These are phyloP conservation scores for Coprinopsis strossmayeri DNA, from an alignment of 768 basidiomycete genomes.

Conservation along the genomic window DNA sequence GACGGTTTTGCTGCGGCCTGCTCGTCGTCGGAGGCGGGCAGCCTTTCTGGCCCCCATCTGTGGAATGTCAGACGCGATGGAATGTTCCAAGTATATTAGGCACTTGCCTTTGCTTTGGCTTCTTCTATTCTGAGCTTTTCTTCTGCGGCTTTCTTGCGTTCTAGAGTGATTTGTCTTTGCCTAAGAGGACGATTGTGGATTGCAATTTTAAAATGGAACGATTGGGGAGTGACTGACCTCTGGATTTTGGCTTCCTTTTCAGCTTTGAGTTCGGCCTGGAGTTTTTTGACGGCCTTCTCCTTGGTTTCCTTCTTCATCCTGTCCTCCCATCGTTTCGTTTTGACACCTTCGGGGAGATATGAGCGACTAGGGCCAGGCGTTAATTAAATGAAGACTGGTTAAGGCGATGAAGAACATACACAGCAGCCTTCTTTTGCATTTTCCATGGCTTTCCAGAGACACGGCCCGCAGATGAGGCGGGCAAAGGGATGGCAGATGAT, in stretches of 20 bases:
- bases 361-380: conserved; percentile 46
- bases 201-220: conserved; percentile 5
- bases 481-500: conserved; percentile 27
- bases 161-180: conserved; percentile 58
- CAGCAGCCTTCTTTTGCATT: conserved; percentile 37
- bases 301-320: conserved; percentile 66
- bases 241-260: conserved; percentile 66
- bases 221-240: conserved; percentile 30
- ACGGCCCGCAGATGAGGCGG: conserved; percentile 59
- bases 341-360: conserved; percentile 57
- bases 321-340: conserved; percentile 59
- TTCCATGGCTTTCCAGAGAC: conserved; percentile 72
- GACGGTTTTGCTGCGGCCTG: conserved; percentile 75
- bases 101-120: conserved; percentile 51
- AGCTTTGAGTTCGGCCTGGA: conserved; percentile 66
- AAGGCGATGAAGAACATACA: conserved; percentile 28
- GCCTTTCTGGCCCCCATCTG: conserved; percentile 82
- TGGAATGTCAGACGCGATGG: conserved; percentile 8
- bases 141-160: conserved; percentile 67
- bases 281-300: conserved; percentile 63
- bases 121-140: conserved; percentile 65
- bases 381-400: conserved; percentile 8
- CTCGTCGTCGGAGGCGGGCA: conserved; percentile 63
- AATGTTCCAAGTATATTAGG: conserved; percentile 6
- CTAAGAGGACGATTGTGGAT: conserved; percentile 29